Evolutionary conservation across 2,329 filamentous ascomycete species (phyloP), one percentile per base, ranked within the genome.

Genomic region (Byssochlamys sp.): DNA sequence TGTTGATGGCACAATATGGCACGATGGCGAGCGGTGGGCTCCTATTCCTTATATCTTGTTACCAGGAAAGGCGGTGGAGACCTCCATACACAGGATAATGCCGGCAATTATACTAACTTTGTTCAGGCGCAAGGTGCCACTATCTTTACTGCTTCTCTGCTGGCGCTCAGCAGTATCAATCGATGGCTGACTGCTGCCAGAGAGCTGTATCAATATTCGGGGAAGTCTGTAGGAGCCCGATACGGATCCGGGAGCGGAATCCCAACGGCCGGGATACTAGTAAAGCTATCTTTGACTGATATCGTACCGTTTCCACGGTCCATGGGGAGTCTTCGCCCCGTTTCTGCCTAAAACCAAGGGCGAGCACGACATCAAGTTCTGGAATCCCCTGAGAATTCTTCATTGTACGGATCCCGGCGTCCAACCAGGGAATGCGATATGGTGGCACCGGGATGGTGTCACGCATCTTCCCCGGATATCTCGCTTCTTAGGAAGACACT

Each of bases 1-100:
- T 51, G 49, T 27, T 51, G 24, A 51, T 45, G 27, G 25, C 49
- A 51, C 14, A 28, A 51, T 51, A 51, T 26, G 25, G 25, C 49
- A 51, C 27, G 11, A 28, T 28, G 7, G 10, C 24, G 24, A 51
- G 49, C 48, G 19, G 48, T 10, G 49, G 49, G 49, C 25, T 51
- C 49, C 25, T 26, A 4, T 24, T 26, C 9, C 49, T 51, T 51
- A 51, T 51, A 51, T 14, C 39, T 45, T 45, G 39, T 45, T 45
- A 45, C 19, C 39, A 45, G 39, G n/a, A 45, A 45, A 19, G 39
- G 39, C 39, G 39, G 39, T 45, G 39, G 39, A 64, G 60, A 58
- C 55, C 49, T 52, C 6, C 28, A 9, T n/a, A 2, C 19, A 45
- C 39, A 19, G 14, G 39, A n/a, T 19, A 45, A 19, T 19, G 9